A percentile compares a stretch with the other conserved stretches of the same genome.
phyloP scores from a whole-genome alignment of 495 filamentous ascomycete genomes.

The Hyaloscypha finlandica region DNA sequence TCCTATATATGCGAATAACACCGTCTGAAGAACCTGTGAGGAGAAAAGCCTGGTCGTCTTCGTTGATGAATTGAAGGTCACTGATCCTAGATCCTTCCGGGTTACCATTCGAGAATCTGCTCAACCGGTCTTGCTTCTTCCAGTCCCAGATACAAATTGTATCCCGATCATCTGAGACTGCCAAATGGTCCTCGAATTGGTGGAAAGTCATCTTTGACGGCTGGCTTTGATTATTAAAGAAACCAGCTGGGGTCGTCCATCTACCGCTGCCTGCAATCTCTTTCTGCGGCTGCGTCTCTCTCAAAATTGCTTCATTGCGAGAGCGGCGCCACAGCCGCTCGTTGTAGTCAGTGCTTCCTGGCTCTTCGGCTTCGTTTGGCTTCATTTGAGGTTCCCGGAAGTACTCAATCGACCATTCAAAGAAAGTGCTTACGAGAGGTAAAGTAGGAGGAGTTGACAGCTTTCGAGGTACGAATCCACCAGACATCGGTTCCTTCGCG shows the following conservation, averaged over 20 bases:
- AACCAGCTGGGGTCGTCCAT: conserved; percentile 76
- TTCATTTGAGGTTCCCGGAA: conserved; percentile 99
- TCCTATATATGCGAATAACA: conserved; percentile 88
- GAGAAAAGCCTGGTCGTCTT: conserved; percentile 92
- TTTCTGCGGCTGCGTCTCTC: conserved; percentile 91
- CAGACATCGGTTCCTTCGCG: conserved; percentile 73
- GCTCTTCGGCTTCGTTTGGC: conserved; percentile 91
- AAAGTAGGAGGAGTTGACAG: conserved; percentile 57
- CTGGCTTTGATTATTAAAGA: conserved; percentile 85
- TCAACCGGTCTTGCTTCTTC: conserved; percentile 69
- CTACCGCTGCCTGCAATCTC: conserved; percentile 76
- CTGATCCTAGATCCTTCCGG: conserved; percentile 89
- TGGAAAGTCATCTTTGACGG: conserved; percentile 93
- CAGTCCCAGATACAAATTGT: conserved; percentile 93
- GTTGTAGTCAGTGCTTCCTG: conserved; percentile 96
- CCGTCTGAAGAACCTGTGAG: conserved; percentile 96
- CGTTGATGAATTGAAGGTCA: conserved; percentile 94
- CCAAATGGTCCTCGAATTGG: conserved; percentile 95
- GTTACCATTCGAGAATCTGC: conserved; percentile 91
- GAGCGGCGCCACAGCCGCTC: conserved; percentile 88
- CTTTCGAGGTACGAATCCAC: conserved; percentile 65
- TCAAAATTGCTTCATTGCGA: conserved; percentile 89
- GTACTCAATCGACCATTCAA: conserved; percentile 97
- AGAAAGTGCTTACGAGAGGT: conserved; percentile 79
- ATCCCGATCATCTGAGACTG: conserved; percentile 91